Evolutionary conservation across 2,329 filamentous ascomycete genomes (phyloP).

Genomic region (Kalmusia sp.): DNA sequence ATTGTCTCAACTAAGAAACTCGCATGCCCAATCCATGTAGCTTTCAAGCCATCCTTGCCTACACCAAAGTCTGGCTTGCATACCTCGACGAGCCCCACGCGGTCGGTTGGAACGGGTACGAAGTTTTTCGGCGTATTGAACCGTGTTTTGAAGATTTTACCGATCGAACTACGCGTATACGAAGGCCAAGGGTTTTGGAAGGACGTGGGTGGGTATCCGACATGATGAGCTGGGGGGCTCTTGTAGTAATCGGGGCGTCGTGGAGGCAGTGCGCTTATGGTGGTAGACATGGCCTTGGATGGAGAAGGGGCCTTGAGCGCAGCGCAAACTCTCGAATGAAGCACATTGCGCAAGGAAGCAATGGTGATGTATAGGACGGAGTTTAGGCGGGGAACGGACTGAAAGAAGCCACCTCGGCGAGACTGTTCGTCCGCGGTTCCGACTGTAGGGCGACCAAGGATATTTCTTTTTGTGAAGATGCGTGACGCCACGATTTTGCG

Average conservation of each 20-base stretch:
- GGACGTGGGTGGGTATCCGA: slow-evolving; percentile 51
- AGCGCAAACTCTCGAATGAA: not conserved
- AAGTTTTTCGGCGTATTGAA: slow-evolving; percentile 52
- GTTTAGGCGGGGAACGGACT: slow-evolving; percentile 1
- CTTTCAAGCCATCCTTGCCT: slow-evolving; percentile 44
- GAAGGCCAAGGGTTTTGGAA: slow-evolving; percentile 62
- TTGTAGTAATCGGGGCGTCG: slow-evolving; percentile 29
- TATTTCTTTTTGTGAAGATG: too few species aligned
- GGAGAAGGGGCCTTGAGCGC: not conserved
- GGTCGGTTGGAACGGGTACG: slow-evolving; percentile 53
- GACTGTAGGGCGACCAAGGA: not conserved
- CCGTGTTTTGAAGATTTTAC: slow-evolving; percentile 42
- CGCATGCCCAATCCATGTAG: slow-evolving; percentile 61
- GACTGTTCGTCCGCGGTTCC: slow-evolving; percentile 2
- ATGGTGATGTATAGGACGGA: slow-evolving; percentile 10
- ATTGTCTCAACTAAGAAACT: slow-evolving; percentile 57
- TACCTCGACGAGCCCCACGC: slow-evolving; percentile 52
- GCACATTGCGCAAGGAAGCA: slow-evolving; percentile 2
- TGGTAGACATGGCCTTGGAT: not conserved
- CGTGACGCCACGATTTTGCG: too few species aligned
- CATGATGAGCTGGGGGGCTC: slow-evolving; percentile 49
- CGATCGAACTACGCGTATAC: slow-evolving; percentile 33
- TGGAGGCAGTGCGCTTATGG: slow-evolving; percentile 18
- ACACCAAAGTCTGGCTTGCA: slow-evolving; percentile 50
- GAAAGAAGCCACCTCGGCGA: not conserved